Conservation (phyloP, 371 early-diverging fungal genomes). For the Homolaphlyctis polyrhiza region DNA sequence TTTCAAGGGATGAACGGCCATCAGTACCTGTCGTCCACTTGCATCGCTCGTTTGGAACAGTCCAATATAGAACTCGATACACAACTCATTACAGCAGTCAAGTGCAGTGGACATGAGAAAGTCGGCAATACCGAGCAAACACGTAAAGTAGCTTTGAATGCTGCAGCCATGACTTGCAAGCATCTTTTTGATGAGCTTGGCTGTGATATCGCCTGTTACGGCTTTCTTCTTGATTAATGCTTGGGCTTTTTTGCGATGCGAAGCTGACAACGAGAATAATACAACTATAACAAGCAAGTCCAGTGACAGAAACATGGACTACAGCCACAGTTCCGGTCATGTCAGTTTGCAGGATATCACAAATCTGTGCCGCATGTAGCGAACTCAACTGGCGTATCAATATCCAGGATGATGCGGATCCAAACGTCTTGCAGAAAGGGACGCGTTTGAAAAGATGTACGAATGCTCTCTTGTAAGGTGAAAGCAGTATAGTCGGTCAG, state of each 20-base stretch:
- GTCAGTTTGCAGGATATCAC: neutral
- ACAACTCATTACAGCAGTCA: neutral
- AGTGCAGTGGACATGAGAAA: slow-evolving; percentile 1
- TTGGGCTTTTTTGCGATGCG: slow-evolving; percentile 3
- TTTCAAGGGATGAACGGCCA: neutral
- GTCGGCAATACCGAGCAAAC: slow-evolving; percentile 3
- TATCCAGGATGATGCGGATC: neutral
- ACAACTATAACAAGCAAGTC: neutral
- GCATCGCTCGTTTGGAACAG: slow-evolving; percentile 1
- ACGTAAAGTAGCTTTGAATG: neutral
- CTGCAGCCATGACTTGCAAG: neutral
- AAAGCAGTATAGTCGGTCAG: neutral
- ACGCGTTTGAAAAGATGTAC: neutral
- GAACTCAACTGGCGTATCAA: neutral
- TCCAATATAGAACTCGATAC: neutral
- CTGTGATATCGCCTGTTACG: neutral
- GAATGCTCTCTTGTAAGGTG: slow-evolving; percentile 4
- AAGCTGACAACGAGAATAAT: neutral
- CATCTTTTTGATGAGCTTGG: neutral
- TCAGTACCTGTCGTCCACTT: neutral
- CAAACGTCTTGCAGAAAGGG: slow-evolving; percentile 4
- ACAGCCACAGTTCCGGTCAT: neutral
- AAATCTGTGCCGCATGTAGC: neutral
- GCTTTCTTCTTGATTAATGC: neutral
- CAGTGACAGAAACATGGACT: neutral